These are phyloP conservation scores for Eucalyptus camaldulensis DNA, from an alignment of 345 rosid species.

Conservation along the genomic window DNA sequence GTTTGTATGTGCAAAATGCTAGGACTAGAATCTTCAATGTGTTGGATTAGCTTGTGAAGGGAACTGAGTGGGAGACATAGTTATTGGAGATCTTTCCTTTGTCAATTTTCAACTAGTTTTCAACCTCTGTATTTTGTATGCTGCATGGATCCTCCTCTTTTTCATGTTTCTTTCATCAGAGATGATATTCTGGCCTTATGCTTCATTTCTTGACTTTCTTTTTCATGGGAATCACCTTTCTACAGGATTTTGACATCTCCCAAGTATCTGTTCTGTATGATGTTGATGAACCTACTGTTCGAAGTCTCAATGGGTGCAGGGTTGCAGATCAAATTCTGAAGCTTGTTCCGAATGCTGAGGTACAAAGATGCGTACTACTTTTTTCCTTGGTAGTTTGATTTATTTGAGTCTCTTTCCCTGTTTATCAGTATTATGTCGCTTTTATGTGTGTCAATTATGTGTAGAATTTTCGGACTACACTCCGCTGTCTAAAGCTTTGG, in stretches of 20 bases:
- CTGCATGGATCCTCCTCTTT: not conserved
- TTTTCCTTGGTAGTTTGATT: not conserved
- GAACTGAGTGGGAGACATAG: not conserved
- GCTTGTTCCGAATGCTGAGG: slow-evolving; percentile 88
- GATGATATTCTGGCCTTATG: not conserved
- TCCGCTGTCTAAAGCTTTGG: slow-evolving; percentile 61
- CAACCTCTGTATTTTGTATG: not conserved
- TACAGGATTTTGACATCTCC: slow-evolving; percentile 85
- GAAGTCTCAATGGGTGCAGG: slow-evolving; percentile 97
- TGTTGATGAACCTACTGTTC: slow-evolving; percentile 84
- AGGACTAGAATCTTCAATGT: not conserved
- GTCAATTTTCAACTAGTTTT: not conserved
- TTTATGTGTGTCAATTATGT: slow-evolving; percentile 6
- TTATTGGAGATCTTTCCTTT: not conserved
- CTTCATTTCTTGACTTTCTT: not conserved
- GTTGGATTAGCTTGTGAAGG: not conserved
- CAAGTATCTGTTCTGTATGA: slow-evolving; percentile 46
- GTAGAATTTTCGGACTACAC: slow-evolving; percentile 54
- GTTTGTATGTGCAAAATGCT: not conserved
- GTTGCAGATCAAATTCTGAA: slow-evolving; percentile 95
- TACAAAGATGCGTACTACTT: not conserved
- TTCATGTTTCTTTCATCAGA: not conserved
- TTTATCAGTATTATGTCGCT: not conserved
- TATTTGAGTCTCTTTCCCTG: not conserved
- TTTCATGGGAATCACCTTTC: not conserved